Evolutionary conservation across 371 early-diverging fungal species (phyloP).

Genomic region (Saksenaea vasiformis): DNA sequence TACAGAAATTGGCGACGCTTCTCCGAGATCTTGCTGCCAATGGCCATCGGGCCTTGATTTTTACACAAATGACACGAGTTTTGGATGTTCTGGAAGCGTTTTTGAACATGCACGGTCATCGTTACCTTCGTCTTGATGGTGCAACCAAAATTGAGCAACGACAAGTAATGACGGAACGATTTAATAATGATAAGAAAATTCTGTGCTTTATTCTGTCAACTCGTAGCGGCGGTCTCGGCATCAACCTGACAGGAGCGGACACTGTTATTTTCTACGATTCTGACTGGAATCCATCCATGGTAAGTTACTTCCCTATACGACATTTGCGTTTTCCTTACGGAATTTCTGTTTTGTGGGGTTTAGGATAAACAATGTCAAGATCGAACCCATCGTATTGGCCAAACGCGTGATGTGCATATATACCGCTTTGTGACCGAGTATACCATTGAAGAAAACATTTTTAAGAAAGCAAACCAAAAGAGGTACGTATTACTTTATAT

Average conservation of each 20-base stretch:
- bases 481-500: constrained; percentile 34
- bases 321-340: constrained; percentile 17
- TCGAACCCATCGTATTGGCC: constrained; percentile 95
- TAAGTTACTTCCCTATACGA: constrained; percentile 13
- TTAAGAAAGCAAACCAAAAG: constrained; percentile 84
- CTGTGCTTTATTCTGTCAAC: constrained; percentile 91
- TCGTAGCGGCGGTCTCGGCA: constrained; percentile 95
- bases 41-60: constrained; percentile 89
- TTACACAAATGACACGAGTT: constrained; percentile 99
- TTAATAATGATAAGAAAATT: constrained; percentile 81
- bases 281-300: constrained; percentile 97
- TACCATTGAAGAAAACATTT: constrained; percentile 91
- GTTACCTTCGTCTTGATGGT: constrained; percentile 88
- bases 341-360: neutral
- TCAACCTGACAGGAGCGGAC: constrained; percentile 96
- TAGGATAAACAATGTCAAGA: constrained; percentile 68
- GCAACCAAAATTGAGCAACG: constrained; percentile 84
- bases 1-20: constrained; percentile 81
- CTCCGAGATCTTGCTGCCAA: constrained; percentile 73
- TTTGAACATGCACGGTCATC: constrained; percentile 83
- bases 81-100: constrained; percentile 97
- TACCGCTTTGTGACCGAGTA: constrained; percentile 87
- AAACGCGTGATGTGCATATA: constrained; percentile 90
- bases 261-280: constrained; percentile 95
- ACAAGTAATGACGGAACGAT: constrained; percentile 85